A percentile compares a stretch with the other conserved stretches of the same genome.
Evolutionary conservation across 805 yeast genomes (phyloP).

Genomic region (Metschnikowia cubensis): DNA sequence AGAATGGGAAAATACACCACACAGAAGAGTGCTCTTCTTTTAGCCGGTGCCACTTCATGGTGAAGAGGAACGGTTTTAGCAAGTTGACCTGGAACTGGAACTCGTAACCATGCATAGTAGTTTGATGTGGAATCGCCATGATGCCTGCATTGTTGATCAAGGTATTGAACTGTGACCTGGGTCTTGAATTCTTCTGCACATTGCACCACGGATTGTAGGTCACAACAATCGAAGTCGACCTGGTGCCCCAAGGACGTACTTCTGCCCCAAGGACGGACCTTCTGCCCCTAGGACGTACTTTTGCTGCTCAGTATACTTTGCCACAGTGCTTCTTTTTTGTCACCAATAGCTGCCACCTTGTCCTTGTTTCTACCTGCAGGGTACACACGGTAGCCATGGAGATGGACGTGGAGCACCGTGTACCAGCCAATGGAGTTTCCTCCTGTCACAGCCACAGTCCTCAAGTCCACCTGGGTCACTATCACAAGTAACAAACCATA

Average conservation of each 20-base stretch:
- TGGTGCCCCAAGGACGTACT: slow-evolving; percentile 14
- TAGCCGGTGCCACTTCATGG: slow-evolving; percentile 22
- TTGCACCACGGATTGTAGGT: slow-evolving; percentile 12
- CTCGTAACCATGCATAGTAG: slow-evolving; percentile 36
- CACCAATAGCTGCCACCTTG: slow-evolving; percentile 32
- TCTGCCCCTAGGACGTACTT: too few relatives aligned
- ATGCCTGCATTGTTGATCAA: slow-evolving; percentile 41
- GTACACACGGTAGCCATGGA: slow-evolving; percentile 38
- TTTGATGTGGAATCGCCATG: slow-evolving; percentile 36
- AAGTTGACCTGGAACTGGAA: slow-evolving; percentile 40
- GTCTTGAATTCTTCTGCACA: slow-evolving; percentile 22
- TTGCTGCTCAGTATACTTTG: slow-evolving; percentile 24
- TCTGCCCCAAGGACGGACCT: too few relatives aligned
- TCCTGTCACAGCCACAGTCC: slow-evolving; percentile 37
- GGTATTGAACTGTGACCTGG: slow-evolving; percentile 27
- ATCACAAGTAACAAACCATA: too few relatives aligned
- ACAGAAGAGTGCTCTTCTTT: too few relatives aligned
- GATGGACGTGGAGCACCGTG: slow-evolving; percentile 35
- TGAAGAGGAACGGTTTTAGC: slow-evolving; percentile 33
- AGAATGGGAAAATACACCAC: too few relatives aligned
- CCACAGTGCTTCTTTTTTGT: slow-evolving; percentile 29
- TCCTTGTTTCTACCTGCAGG: slow-evolving; percentile 33
- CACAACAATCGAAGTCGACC: slow-evolving; percentile 16
- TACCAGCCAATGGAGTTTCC: slow-evolving; percentile 40
- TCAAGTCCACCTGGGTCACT: slow-evolving; percentile 25